Conservation (phyloP, 2,329 filamentous ascomycete species). For the Catunica adiposa region DNA sequence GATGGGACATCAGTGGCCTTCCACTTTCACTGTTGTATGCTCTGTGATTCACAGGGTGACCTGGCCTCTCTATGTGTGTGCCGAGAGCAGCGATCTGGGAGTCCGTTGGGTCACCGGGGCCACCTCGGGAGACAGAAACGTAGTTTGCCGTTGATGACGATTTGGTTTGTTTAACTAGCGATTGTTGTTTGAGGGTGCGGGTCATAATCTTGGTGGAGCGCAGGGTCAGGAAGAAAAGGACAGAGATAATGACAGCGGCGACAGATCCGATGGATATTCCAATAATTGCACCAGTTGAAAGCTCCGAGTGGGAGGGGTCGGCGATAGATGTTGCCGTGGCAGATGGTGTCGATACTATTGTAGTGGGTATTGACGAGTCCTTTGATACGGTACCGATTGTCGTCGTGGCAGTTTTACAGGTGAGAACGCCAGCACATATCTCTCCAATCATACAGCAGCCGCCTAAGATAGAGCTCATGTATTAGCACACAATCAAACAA, state of each 20-base stretch:
- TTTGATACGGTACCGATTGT: slow-evolving; percentile 17
- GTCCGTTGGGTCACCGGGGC: neutral
- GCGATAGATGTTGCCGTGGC: neutral
- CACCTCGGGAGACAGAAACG: neutral
- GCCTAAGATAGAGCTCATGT: slow-evolving; percentile 19
- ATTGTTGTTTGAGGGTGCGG: neutral
- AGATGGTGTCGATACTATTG: neutral
- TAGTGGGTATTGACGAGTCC: neutral
- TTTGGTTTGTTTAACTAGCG: neutral
- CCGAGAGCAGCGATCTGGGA: neutral
- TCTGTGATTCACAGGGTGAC: neutral
- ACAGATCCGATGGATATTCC: slow-evolving; percentile 10
- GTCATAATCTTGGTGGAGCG: neutral
- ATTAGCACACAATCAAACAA: neutral
- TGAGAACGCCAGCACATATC: slow-evolving; percentile 24
- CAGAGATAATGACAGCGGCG: neutral
- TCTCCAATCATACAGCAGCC: slow-evolving; percentile 30
- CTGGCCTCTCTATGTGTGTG: neutral
- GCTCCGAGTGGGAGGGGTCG: neutral
- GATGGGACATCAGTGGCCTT: neutral
- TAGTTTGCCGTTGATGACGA: neutral
- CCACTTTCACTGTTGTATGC: neutral
- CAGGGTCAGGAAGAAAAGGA: neutral
- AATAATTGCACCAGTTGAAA: slow-evolving; percentile 9
- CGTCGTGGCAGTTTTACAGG: slow-evolving; percentile 30